Conservation (phyloP, 441 rosid genomes). For the Capsella rubella region DNA sequence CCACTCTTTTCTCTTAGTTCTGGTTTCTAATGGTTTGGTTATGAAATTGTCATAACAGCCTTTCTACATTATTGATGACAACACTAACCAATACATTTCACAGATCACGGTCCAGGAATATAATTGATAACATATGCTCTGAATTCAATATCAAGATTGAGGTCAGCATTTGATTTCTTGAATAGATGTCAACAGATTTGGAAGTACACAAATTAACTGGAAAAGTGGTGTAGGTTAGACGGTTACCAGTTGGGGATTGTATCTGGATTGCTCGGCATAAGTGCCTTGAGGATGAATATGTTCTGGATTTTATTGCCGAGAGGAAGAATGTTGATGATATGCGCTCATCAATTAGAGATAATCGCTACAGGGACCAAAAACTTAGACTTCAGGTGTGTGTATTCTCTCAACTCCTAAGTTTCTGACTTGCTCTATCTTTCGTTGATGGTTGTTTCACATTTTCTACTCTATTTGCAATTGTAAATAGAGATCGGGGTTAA, state of each 20-base stretch:
- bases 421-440: neutral
- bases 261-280: constrained; percentile 94
- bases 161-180: constrained; percentile 51
- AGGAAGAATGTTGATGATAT: constrained; percentile 88
- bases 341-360: constrained; percentile 87
- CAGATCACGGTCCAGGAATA: constrained; percentile 78
- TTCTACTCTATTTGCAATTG: constrained; percentile 21
- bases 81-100: constrained; percentile 3
- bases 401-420: constrained; percentile 2
- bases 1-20: neutral
- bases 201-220: neutral
- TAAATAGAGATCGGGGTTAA: constrained; percentile 81
- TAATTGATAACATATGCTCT: constrained; percentile 69
- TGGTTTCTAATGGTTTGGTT: constrained; percentile 19
- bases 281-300: constrained; percentile 63
- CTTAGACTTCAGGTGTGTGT: constrained; percentile 70
- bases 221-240: constrained; percentile 62
- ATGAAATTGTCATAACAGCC: constrained; percentile 5
- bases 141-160: constrained; percentile 74
- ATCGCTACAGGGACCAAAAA: constrained; percentile 94
- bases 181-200: constrained; percentile 18
- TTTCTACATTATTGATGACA: constrained; percentile 4
- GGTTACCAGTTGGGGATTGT: constrained; percentile 90
- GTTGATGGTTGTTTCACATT: constrained; percentile 26
- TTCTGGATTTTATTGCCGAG: constrained; percentile 94